Evolutionary conservation across 306 rosid genomes (phyloP).

Genomic region (Acacia confusa): DNA sequence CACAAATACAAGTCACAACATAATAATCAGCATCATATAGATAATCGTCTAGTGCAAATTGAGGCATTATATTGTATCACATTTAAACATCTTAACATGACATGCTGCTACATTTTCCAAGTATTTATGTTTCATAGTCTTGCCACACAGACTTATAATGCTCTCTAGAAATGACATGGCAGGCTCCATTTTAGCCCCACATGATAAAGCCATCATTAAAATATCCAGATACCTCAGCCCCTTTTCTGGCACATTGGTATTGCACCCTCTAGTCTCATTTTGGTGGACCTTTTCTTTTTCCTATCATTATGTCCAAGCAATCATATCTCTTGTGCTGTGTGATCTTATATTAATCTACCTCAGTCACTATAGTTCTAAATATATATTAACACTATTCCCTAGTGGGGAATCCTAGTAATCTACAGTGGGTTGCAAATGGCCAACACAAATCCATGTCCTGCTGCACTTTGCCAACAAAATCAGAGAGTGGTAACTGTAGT

Average conservation of each 20-base stretch:
- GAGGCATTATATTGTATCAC: neutral
- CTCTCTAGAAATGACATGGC: neutral
- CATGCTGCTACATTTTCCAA: neutral
- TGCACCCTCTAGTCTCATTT: neutral
- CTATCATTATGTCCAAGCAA: neutral
- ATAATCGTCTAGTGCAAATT: neutral
- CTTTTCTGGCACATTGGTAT: neutral
- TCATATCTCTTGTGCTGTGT: neutral
- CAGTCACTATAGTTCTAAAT: neutral
- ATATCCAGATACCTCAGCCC: neutral
- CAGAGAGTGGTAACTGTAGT: neutral
- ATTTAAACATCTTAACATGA: neutral
- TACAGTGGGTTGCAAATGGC: neutral
- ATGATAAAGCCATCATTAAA: neutral
- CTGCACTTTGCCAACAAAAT: neutral
- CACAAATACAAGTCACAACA: neutral
- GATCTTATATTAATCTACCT: neutral
- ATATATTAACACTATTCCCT: neutral
- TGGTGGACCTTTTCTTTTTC: neutral
- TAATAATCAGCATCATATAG: neutral
- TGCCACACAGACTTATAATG: neutral
- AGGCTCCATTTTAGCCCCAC: neutral
- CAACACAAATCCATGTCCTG: slow-evolving; percentile 9
- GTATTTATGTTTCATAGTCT: neutral
- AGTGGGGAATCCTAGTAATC: slow-evolving; percentile 6